Evolutionary conservation across 2,329 filamentous ascomycete species (phyloP).

Genomic region (Botryotinia convoluta): DNA sequence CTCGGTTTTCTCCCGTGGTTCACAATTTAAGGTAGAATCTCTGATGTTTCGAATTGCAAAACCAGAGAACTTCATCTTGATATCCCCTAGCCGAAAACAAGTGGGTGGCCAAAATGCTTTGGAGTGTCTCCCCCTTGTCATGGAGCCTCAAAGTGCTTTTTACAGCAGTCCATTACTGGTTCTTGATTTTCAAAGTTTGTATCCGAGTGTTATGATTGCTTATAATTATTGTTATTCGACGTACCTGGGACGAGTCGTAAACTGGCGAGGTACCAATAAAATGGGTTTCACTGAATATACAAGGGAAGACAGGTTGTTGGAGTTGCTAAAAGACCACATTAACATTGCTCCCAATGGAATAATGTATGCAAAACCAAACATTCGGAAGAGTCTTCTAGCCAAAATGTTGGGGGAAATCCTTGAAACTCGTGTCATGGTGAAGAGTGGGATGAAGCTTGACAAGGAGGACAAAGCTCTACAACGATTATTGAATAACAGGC

Average conservation of each 20-base stretch:
- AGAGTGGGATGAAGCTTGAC: slow-evolving; percentile 91
- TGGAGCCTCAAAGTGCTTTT: slow-evolving; percentile 95
- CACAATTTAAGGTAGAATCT: slow-evolving; percentile 97
- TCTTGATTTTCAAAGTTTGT: slow-evolving; percentile 92
- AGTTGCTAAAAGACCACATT: slow-evolving; percentile 77
- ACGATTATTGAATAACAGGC: slow-evolving; percentile 85
- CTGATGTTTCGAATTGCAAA: slow-evolving; percentile 99
- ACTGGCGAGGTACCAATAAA: slow-evolving; percentile 89
- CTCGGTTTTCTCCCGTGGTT: slow-evolving; percentile 90
- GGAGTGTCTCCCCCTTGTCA: slow-evolving; percentile 90
- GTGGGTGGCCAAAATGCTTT: slow-evolving; percentile 92
- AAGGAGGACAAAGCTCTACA: slow-evolving; percentile 85
- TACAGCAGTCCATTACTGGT: slow-evolving; percentile 88
- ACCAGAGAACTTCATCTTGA: slow-evolving; percentile 86
- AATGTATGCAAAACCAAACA: slow-evolving; percentile 84
- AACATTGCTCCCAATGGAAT: slow-evolving; percentile 95
- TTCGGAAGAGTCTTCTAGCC: slow-evolving; percentile 85
- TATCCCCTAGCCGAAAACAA: slow-evolving; percentile 87
- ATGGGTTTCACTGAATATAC: slow-evolving; percentile 91
- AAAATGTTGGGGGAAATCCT: slow-evolving; percentile 97
- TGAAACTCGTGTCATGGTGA: slow-evolving; percentile 96
- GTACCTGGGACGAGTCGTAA: slow-evolving; percentile 79
- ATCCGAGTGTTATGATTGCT: slow-evolving; percentile 97
- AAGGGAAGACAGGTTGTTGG: slow-evolving; percentile 70
- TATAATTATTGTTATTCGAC: slow-evolving; percentile 99